A percentile compares a stretch with the other conserved stretches of the same genome.
phyloP scores from a whole-genome alignment of 148 eudicot species.

The Rhododendron griersonianum region DNA sequence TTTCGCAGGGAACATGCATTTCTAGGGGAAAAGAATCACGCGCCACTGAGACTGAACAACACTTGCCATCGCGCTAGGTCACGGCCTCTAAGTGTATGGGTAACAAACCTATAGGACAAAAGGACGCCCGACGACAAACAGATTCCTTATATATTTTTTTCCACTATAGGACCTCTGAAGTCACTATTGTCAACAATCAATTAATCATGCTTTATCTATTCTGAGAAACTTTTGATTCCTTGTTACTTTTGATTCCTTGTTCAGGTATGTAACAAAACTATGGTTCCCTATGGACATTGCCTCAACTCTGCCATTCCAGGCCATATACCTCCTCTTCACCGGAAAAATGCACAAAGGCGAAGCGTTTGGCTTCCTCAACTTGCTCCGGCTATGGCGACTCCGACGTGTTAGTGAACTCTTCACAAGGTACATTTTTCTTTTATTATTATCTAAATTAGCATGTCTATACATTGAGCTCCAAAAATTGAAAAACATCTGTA shows the following conservation, averaged over 20 bases:
- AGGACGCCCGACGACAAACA: neutral
- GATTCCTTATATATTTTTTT: neutral
- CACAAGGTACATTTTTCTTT: constrained; percentile 25
- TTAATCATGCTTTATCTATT: neutral
- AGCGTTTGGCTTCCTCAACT: constrained; percentile 49
- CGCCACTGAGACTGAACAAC: neutral
- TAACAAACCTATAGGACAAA: no score
- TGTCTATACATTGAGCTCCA: neutral
- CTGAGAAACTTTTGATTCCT: neutral
- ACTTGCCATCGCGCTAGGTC: no score
- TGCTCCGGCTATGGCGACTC: constrained; percentile 53
- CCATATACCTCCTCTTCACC: constrained; percentile 25
- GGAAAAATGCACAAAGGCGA: constrained; percentile 28
- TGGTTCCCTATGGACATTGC: constrained; percentile 49
- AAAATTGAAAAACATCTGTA: neutral
- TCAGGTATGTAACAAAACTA: constrained; percentile 35
- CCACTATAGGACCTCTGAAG: neutral
- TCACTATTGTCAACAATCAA: neutral
- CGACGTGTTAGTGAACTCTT: constrained; percentile 52
- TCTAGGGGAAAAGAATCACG: neutral
- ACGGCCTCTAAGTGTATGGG: neutral
- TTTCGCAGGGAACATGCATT: no score
- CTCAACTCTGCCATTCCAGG: constrained; percentile 46
- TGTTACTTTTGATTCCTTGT: neutral
- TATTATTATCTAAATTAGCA: neutral